Evolutionary conservation across 805 yeast genomes (phyloP), one percentile per base, ranked within the genome.

Genomic region (Huiozyma naganishii): DNA sequence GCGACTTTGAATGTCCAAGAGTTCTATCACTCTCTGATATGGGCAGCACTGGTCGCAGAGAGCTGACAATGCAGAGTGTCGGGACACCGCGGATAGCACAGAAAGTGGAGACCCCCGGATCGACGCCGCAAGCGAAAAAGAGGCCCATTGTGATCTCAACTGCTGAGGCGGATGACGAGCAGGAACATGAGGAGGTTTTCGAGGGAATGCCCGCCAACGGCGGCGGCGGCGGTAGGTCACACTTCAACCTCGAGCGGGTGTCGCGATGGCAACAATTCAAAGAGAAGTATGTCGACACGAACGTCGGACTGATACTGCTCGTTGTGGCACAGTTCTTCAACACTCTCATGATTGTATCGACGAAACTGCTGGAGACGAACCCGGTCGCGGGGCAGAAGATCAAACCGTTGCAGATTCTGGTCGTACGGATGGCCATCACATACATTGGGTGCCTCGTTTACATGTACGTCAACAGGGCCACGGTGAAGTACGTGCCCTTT

Each of bases 341-440:
- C 58, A 77, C 89, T 2, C 58, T 80, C 28, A 86, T 86, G 95
- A 73, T 81, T 6, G 72, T 81, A 6, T 72, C 83, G 5, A 81
- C 94, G 50, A 81, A 85, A 57, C 62, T 86, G n/a, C 63, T 86
- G 41, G 84, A 80, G 47, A 75, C 83, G 1, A 74, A 79, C 43
- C 47, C 52, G 8, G 45, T 42, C 1, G 68, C 67, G 7, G 68
- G 44, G 6, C 47, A 65, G 12, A 83, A 85, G 6, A 73, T 86
- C 50, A 79, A 81, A 54, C 94, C 95, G 1, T 61, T 83, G 30
- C 95, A 87, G 61, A 82, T 88, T 43, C 67, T 88, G 35, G 73
- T 85, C 50, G 79, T 76, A 3, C 72, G 97, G 45, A 87, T 86
- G 95, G 43, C 65, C 23, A 72, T 86, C 46, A 89, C 96, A 0